Evolutionary conservation across 345 rosid species (phyloP).

Genomic region (Litchi chinensis): DNA sequence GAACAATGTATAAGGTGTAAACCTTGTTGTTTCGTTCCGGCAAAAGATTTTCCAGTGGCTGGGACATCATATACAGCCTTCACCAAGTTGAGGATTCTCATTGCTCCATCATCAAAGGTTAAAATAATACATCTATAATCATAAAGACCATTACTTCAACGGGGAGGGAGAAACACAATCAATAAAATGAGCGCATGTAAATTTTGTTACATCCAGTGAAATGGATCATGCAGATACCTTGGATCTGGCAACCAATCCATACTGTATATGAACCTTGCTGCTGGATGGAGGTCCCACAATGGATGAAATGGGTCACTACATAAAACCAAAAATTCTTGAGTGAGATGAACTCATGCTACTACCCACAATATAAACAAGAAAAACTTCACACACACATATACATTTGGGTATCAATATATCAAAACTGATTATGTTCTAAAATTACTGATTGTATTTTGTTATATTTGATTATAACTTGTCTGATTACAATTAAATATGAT

Average conservation of each 20-base stretch:
- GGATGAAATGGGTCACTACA: constrained; percentile 87
- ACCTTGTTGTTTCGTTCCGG: constrained; percentile 71
- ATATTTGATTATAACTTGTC: too few species aligned
- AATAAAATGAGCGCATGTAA: constrained; percentile 9
- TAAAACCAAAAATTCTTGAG: constrained; percentile 24
- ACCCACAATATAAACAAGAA: not conserved
- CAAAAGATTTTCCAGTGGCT: constrained; percentile 62
- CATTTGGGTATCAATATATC: too few species aligned
- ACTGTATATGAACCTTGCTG: constrained; percentile 65
- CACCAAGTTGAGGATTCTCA: constrained; percentile 69
- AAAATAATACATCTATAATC: constrained; percentile 63
- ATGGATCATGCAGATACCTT: constrained; percentile 42
- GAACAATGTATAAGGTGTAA: constrained; percentile 61
- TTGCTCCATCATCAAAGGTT: constrained; percentile 78
- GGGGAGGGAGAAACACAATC: constrained; percentile 17
- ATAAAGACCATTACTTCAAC: constrained; percentile 20
- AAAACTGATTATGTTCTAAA: too few species aligned
- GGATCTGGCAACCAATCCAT: constrained; percentile 83
- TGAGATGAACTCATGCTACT: not conserved
- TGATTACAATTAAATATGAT: too few species aligned
- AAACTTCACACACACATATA: not conserved
- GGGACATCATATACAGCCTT: constrained; percentile 81
- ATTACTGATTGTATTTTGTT: too few species aligned
- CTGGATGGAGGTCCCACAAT: constrained; percentile 74
- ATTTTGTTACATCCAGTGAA: not conserved